These are phyloP conservation scores for Magnolia changhungtana DNA, from an alignment of 164 flowering plant species.

Conservation along the genomic window DNA sequence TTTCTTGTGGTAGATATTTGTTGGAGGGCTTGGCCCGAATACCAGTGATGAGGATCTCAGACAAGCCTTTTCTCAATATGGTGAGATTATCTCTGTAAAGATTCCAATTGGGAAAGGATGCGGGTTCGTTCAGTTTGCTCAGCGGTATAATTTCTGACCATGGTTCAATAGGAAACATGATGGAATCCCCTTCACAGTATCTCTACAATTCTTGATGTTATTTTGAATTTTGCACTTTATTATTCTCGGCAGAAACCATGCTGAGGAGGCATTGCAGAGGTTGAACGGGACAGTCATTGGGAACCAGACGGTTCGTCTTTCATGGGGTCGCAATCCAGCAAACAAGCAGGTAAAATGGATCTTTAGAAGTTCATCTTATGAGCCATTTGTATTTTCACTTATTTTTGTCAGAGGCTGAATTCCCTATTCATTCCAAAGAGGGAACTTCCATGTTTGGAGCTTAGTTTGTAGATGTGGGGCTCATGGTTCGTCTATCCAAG, in stretches of 20 bases:
- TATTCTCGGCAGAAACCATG: slow-evolving; percentile 46
- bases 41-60: slow-evolving; percentile 88
- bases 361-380: too few relatives aligned
- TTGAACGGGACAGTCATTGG: slow-evolving; percentile 80
- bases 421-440: too few relatives aligned
- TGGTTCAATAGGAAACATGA: background rate
- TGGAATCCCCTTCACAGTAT: background rate
- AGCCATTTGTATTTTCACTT: too few relatives aligned
- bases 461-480: too few relatives aligned
- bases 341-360: slow-evolving; percentile 64
- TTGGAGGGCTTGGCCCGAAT: slow-evolving; percentile 89
- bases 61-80: slow-evolving; percentile 75
- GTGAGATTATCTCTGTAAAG: slow-evolving; percentile 84
- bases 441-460: too few relatives aligned
- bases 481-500: too few relatives aligned
- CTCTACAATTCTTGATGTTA: background rate
- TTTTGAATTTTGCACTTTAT: background rate
- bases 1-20: slow-evolving; percentile 66
- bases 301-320: slow-evolving; percentile 83
- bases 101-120: slow-evolving; percentile 94
- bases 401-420: too few relatives aligned
- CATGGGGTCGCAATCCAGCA: slow-evolving; percentile 97
- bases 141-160: slow-evolving; percentile 46
- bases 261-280: slow-evolving; percentile 82
- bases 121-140: slow-evolving; percentile 92